Conservation (phyloP, 2,329 filamentous ascomycete genomes). For the Botrytis squamosa region DNA sequence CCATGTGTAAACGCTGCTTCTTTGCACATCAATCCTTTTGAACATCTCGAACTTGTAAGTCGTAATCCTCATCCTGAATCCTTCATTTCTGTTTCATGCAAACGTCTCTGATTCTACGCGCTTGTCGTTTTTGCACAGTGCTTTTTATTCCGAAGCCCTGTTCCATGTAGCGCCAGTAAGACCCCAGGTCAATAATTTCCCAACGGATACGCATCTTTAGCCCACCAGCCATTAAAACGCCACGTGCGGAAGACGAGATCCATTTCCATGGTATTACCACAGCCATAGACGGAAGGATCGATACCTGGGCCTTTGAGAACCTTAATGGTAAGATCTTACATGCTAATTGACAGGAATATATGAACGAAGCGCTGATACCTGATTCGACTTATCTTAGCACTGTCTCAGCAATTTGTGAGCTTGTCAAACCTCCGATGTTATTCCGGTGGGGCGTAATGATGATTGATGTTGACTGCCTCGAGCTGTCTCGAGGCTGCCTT, state of each 20-base stretch:
- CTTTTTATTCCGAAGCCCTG: neutral
- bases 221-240: conserved; percentile 4
- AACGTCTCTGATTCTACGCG: neutral
- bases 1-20: neutral
- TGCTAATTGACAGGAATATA: neutral
- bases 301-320: neutral
- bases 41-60: neutral
- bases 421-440: neutral
- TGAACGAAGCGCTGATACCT: conserved; percentile 12
- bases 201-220: neutral
- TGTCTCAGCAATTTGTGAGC: neutral
- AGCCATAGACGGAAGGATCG: conserved; percentile 5
- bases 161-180: conserved; percentile 6
- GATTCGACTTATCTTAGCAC: conserved; percentile 1
- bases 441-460: neutral
- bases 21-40: neutral
- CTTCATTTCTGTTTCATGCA: conserved; percentile 12
- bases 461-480: neutral
- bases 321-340: neutral
- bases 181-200: neutral
- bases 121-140: conserved; percentile 7
- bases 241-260: conserved; percentile 1
- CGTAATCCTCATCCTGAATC: conserved; percentile 12
- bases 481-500: neutral
- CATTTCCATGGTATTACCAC: neutral